phyloP scores from a whole-genome alignment of 2,329 filamentous ascomycete genomes.

The Blastomyces parvus region DNA sequence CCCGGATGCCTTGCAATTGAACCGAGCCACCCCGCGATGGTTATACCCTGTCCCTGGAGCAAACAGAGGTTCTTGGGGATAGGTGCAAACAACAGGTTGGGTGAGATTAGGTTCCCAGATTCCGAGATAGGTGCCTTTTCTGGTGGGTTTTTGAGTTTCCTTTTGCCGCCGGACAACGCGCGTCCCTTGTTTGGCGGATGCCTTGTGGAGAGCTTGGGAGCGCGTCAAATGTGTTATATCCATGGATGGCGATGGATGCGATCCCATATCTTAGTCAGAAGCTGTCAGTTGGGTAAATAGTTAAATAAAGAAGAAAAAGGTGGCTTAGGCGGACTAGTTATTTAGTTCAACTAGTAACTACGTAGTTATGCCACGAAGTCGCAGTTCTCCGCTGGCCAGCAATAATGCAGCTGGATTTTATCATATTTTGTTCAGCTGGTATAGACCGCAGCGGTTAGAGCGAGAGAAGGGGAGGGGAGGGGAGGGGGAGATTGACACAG shows the following conservation, averaged over 20 bases:
- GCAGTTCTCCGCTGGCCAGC: too few species aligned
- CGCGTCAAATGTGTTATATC: not conserved
- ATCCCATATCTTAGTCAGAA: too few species aligned
- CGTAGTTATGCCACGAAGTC: too few species aligned
- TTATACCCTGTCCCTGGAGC: too few species aligned
- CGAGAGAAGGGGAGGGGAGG: not conserved
- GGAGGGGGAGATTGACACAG: not conserved
- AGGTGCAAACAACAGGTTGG: too few species aligned
- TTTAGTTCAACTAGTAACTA: too few species aligned
- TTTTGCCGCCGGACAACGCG: constrained; percentile 6
- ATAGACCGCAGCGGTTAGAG: not conserved
- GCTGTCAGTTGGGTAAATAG: too few species aligned
- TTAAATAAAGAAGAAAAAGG: not conserved
- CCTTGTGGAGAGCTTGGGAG: not conserved
- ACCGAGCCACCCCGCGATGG: too few species aligned
- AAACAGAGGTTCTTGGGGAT: too few species aligned
- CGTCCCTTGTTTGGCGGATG: constrained; percentile 8
- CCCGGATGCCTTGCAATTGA: too few species aligned
- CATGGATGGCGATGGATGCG: not conserved
- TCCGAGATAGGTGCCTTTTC: not conserved
- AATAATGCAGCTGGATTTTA: too few species aligned
- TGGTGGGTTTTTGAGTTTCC: not conserved
- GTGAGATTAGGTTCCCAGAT: not conserved
- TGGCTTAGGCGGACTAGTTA: not conserved
- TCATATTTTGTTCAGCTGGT: not conserved